These are phyloP conservation scores for Arabidopsis hybrid DNA, from an alignment of 441 rosid species.

Conservation along the genomic window DNA sequence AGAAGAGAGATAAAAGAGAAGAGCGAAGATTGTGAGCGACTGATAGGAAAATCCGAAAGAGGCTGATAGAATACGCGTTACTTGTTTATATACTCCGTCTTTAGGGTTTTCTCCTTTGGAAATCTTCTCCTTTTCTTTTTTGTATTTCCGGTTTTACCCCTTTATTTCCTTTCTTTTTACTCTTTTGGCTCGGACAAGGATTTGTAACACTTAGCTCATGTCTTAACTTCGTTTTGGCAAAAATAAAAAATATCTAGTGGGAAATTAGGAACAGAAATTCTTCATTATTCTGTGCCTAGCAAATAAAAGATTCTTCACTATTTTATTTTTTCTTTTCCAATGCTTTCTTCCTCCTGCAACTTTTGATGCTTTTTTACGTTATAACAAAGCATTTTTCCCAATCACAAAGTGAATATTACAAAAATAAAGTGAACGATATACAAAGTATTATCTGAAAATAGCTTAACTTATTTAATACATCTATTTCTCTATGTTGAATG, in stretches of 20 bases:
- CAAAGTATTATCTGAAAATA: background rate
- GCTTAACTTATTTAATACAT: background rate
- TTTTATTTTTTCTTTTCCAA: background rate
- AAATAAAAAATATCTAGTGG: background rate
- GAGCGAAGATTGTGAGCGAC: conserved; percentile 27
- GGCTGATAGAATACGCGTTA: conserved; percentile 17
- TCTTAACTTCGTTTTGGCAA: conserved; percentile 17
- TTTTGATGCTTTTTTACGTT: background rate
- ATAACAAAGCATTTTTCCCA: background rate
- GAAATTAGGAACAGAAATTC: background rate
- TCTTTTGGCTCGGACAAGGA: conserved; percentile 32
- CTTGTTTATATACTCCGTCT: conserved; percentile 40
- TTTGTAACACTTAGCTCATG: background rate
- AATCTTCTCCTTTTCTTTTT: conserved; percentile 11
- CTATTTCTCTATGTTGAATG: background rate
- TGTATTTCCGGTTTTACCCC: conserved; percentile 31
- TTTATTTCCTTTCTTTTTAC: background rate
- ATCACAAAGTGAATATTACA: background rate
- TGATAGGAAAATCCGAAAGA: conserved; percentile 35
- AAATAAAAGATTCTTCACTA: background rate
- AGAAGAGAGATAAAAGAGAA: background rate
- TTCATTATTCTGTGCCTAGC: background rate
- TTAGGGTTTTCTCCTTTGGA: conserved; percentile 42
- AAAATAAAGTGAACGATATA: background rate
- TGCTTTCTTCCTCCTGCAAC: background rate